Base-by-base conservation (phyloP, 768 basidiomycete species). In the Rhodosporidiobolus sp. region DNA sequence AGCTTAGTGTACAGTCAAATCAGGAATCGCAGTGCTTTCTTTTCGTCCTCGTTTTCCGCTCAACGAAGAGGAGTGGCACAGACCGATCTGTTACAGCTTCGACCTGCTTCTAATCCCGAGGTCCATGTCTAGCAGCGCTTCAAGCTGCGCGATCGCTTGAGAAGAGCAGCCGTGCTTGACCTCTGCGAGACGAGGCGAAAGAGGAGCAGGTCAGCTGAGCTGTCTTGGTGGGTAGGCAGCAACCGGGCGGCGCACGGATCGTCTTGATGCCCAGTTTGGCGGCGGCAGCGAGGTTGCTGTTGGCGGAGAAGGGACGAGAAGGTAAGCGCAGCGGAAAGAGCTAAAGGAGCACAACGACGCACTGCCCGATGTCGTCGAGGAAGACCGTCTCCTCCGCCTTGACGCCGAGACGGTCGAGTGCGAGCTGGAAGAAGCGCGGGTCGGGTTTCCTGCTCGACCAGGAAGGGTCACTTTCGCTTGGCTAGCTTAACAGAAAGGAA, bases 361-460 rank as follows among this genome's bases (percentile, higher is more conserved):
- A 68, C 70, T 68, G 67, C 11, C 70, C 70, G 26, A 76, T 76
- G 35, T 76, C 75, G 68, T 76, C 75, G 32, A 76, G 70, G 62
- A 76, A 76, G 50, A 76, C 71, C 4, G 68, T 65, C 64, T 76
- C 75, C 3, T 67, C 56, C 5, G 67, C 60, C 32, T 50, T 53
- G 50, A 72, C 57, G 24, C 70, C 74, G 9, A 72, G 45, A 10
- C 61, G 55, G 46, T 69, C 64, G 32, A 72, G 60, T 0, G 70
- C 74, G 52, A 72, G 50, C 26, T 63, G 67, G 43, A 66, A 76
- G 62, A 72, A 72, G 10, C 50, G 14, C 7, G 74, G 67, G 30
- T 76, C 74, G 8, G 74, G 74, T 69, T 76, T 76, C 53, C 75
- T 72, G 56, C 28, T n/a, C 1, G 59, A 5, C 8, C 24, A 17